Evolutionary conservation across 495 filamentous ascomycete species (phyloP).

Genomic region (Parathielavia appendiculata): DNA sequence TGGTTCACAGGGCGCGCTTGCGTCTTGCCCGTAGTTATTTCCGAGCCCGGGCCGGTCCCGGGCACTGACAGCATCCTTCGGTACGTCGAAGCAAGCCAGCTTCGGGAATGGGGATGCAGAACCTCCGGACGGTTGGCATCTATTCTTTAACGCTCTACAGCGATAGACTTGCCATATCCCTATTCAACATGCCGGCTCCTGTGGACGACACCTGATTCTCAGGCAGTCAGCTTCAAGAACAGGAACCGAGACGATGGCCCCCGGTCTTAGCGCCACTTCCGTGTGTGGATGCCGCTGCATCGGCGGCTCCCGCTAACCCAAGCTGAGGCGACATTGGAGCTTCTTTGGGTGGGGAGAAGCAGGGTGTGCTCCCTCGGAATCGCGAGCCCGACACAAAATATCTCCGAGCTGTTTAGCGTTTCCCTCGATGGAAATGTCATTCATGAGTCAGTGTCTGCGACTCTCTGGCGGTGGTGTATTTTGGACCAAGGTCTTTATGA

Average conservation of each 20-base stretch:
- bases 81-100: too few relatives aligned
- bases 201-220: background rate
- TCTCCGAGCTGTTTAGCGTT: background rate
- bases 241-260: conserved; percentile 3
- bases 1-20: background rate
- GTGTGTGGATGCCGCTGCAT: conserved; percentile 6
- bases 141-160: background rate
- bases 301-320: conserved; percentile 14
- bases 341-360: conserved; percentile 7
- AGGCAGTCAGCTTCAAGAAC: background rate
- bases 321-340: background rate
- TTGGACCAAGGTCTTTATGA: too few relatives aligned
- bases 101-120: too few relatives aligned
- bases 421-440: background rate
- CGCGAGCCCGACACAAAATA: background rate
- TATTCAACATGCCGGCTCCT: background rate
- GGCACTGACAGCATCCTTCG: background rate
- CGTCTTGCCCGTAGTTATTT: conserved; percentile 12
- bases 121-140: too few relatives aligned
- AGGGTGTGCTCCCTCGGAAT: conserved; percentile 7
- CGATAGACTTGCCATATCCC: background rate
- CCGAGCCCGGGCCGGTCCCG: conserved; percentile 7
- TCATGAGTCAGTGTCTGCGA: background rate
- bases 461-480: background rate
- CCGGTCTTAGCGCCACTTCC: background rate